Evolutionary conservation across 306 rosid species (phyloP).

Genomic region (Vigna unguiculata): DNA sequence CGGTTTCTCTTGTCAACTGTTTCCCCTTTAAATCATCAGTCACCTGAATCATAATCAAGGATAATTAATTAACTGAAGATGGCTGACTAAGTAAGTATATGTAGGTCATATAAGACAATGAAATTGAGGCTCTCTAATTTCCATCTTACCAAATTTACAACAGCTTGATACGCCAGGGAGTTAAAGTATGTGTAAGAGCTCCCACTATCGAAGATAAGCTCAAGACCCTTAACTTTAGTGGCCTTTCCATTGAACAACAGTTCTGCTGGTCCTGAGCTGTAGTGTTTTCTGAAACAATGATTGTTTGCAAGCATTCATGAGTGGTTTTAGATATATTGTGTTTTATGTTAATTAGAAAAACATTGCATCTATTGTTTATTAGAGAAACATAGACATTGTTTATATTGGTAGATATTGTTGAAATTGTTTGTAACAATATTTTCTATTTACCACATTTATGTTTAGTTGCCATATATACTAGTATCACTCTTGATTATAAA

Average conservation of each 20-base stretch:
- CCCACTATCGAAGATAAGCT: slow-evolving; percentile 79
- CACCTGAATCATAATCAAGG: slow-evolving; percentile 57
- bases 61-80: slow-evolving; percentile 30
- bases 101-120: not conserved
- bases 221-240: slow-evolving; percentile 62
- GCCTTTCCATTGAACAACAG: slow-evolving; percentile 69
- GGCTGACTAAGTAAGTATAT: not conserved
- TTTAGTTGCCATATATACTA: too few species aligned
- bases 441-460: too few species aligned
- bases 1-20: slow-evolving; percentile 63
- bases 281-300: slow-evolving; percentile 63
- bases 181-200: slow-evolving; percentile 90
- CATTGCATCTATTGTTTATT: too few species aligned
- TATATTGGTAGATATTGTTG: too few species aligned
- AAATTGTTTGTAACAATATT: too few species aligned
- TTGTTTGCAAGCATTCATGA: slow-evolving; percentile 27
- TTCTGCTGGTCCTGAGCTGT: slow-evolving; percentile 80
- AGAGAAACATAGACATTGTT: too few species aligned
- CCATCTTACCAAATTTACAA: slow-evolving; percentile 67
- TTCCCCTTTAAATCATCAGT: slow-evolving; percentile 61
- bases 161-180: slow-evolving; percentile 60
- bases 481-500: too few species aligned
- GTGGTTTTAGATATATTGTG: too few species aligned
- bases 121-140: slow-evolving; percentile 2
- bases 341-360: too few species aligned